These are phyloP conservation scores for Zygosaccharomyces pseudorouxii DNA, from an alignment of 805 yeast genomes.

Conservation along the genomic window DNA sequence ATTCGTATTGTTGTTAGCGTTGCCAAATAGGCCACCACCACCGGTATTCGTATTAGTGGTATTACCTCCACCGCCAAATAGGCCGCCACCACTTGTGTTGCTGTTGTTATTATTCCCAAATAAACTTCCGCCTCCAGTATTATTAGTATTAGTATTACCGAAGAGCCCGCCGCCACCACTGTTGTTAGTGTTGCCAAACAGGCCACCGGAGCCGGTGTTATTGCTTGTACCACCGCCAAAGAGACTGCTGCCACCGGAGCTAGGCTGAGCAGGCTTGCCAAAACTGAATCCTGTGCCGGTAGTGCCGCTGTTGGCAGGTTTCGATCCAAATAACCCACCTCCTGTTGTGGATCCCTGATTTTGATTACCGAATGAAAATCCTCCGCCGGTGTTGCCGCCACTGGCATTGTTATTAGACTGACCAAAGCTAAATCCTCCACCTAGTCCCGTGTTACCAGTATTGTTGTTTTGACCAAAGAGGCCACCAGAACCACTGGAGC, in stretches of 20 bases:
- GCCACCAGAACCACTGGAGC: conserved; percentile 27
- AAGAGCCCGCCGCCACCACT: conserved; percentile 25
- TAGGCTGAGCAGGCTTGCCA: conserved; percentile 30
- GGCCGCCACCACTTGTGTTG: conserved; percentile 24
- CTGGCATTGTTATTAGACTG: conserved; percentile 3
- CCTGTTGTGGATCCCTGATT: conserved; percentile 10
- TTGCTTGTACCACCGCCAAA: conserved; percentile 34
- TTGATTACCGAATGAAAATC: conserved; percentile 14
- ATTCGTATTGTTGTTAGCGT: conserved; percentile 9
- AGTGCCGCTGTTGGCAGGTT: conserved; percentile 16
- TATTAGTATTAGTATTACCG: conserved; percentile 17
- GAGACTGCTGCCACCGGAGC: conserved; percentile 34
- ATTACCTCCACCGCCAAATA: conserved; percentile 15
- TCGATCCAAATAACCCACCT: conserved; percentile 26
- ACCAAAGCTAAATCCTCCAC: conserved; percentile 17
- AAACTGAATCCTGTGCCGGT: conserved; percentile 32
- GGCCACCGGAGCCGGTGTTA: conserved; percentile 4
- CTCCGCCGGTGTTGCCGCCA: conserved; percentile 5
- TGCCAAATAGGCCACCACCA: conserved; percentile 33
- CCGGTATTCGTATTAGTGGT: conserved; percentile 11
- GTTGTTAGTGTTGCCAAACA: conserved; percentile 4
- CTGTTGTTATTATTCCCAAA: conserved; percentile 28
- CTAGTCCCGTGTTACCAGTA: conserved; percentile 21
- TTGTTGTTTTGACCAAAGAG: conserved; percentile 28
- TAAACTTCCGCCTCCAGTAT: conserved; percentile 27